Evolutionary conservation across 495 filamentous ascomycete species (phyloP).

Genomic region (Penicillium samsonianum): DNA sequence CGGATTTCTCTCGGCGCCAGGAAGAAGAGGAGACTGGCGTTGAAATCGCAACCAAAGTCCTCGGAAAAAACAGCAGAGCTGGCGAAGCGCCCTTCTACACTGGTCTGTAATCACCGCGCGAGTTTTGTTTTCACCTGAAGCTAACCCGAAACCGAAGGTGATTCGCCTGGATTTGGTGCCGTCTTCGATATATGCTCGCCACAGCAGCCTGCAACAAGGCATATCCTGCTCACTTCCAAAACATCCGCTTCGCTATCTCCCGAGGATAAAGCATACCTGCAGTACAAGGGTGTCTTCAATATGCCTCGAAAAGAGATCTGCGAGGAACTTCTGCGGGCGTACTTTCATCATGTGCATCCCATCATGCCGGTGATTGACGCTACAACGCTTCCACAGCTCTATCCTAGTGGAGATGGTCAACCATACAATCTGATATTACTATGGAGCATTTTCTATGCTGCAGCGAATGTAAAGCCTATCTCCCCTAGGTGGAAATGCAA

Average conservation of each 20-base stretch:
- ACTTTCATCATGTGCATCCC: slow-evolving; percentile 44
- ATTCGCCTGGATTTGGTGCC: slow-evolving; percentile 25
- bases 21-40: slow-evolving; percentile 33
- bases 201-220: slow-evolving; percentile 23
- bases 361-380: slow-evolving; percentile 43
- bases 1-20: not conserved
- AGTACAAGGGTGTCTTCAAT: slow-evolving; percentile 32
- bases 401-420: slow-evolving; percentile 24
- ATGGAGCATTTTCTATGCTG: slow-evolving; percentile 48
- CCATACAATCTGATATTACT: slow-evolving; percentile 38
- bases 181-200: slow-evolving; percentile 26
- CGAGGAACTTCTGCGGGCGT: slow-evolving; percentile 30
- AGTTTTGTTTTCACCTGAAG: not conserved
- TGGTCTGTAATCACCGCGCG: slow-evolving; percentile 16
- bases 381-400: slow-evolving; percentile 27
- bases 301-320: slow-evolving; percentile 27
- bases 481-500: slow-evolving; percentile 9
- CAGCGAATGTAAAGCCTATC: slow-evolving; percentile 31
- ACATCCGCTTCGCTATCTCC: slow-evolving; percentile 18
- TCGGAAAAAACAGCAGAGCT: slow-evolving; percentile 21
- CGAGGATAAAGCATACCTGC: slow-evolving; percentile 32
- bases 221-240: slow-evolving; percentile 31
- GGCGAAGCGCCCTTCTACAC: slow-evolving; percentile 36
- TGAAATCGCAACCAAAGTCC: slow-evolving; percentile 32
- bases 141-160: not conserved